phyloP scores from a whole-genome alignment of 2,329 filamentous ascomycete genomes.

The Talaromyces amestolkiae region DNA sequence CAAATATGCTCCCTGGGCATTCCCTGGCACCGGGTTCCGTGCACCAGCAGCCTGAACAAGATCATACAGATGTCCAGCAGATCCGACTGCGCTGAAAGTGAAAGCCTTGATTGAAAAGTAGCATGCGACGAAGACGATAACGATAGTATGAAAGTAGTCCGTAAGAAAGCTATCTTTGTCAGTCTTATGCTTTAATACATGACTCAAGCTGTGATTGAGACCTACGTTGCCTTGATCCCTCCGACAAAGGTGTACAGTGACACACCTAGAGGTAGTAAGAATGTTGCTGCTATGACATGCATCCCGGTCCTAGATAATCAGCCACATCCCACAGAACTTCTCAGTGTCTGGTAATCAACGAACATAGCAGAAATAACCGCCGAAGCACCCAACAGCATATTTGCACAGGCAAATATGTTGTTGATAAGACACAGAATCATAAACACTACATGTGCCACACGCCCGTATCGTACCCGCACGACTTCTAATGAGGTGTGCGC shows the following conservation, averaged over 20 bases:
- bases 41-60: conserved; percentile 24
- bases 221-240: conserved; percentile 41
- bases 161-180: conserved; percentile 41
- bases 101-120: conserved; percentile 51
- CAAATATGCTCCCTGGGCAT: too few relatives aligned
- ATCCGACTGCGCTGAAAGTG: conserved; percentile 48
- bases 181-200: background rate
- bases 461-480: conserved; percentile 51
- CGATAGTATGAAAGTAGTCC: conserved; percentile 56
- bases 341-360: conserved; percentile 8
- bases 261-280: conserved; percentile 44
- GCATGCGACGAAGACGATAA: conserved; percentile 53
- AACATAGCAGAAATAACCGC: conserved; percentile 43
- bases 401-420: conserved; percentile 54
- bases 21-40: too few relatives aligned
- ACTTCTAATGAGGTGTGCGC: conserved; percentile 57
- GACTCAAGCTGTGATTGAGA: background rate
- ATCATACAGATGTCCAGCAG: conserved; percentile 50
- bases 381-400: conserved; percentile 52
- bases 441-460: conserved; percentile 50
- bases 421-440: conserved; percentile 55
- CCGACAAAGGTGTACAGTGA: conserved; percentile 42
- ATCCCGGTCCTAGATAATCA: conserved; percentile 44
- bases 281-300: conserved; percentile 52
- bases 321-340: background rate